Evolutionary conservation across 73 alveolate genomes (phyloP).

Genomic region (Paramecium tetraurelia): DNA sequence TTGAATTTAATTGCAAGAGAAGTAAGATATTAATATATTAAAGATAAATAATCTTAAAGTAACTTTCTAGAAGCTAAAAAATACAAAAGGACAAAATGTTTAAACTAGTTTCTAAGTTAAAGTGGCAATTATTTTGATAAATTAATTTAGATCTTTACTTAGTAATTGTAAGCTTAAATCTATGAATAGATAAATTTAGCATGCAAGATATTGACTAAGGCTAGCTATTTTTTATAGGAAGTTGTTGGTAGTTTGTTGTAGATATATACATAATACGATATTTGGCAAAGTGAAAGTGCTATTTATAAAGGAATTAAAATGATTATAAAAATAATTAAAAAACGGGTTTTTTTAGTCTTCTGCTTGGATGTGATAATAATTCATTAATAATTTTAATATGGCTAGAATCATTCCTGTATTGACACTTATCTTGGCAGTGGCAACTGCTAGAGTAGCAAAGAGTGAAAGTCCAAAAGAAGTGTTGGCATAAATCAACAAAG

Average conservation of each 20-base stretch:
- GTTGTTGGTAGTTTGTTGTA: neutral
- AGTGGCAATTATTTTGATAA: neutral
- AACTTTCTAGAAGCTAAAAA: neutral
- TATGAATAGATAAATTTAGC: neutral
- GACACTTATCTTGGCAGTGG: conserved; percentile 4
- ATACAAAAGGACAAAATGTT: neutral
- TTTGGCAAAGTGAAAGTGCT: neutral
- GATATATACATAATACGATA: neutral
- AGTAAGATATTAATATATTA: neutral
- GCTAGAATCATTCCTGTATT: conserved; percentile 28
- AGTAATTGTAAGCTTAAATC: neutral
- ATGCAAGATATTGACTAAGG: neutral
- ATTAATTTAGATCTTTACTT: neutral
- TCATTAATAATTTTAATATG: conserved; percentile 12
- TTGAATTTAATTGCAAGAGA: neutral
- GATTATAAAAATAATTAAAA: neutral
- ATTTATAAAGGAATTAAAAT: neutral
- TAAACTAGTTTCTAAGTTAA: neutral
- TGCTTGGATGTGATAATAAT: neutral
- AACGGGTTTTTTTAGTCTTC: conserved; percentile 3
- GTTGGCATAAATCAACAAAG: conserved; percentile 36
- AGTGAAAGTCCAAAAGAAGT: conserved; percentile 19
- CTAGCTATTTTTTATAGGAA: neutral
- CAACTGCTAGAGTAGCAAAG: conserved; percentile 5
- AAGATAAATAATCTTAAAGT: neutral